Evolutionary conservation across 352 stramenopile species (phyloP).

Genomic region (Globisporangium splendens): DNA sequence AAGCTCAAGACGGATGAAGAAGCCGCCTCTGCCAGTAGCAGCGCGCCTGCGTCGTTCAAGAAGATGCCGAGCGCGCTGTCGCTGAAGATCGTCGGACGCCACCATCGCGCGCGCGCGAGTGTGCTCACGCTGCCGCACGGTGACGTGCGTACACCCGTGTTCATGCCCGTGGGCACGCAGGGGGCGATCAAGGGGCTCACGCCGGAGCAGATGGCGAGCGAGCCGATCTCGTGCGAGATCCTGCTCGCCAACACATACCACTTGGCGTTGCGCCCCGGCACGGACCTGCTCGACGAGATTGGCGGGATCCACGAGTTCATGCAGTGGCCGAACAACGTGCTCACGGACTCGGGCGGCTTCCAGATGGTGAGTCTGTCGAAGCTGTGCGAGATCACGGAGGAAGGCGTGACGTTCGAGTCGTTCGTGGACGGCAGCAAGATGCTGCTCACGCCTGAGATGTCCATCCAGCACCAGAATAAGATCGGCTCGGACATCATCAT

Average conservation of each 20-base stretch:
- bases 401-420: conserved; percentile 74
- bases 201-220: conserved; percentile 63
- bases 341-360: conserved; percentile 98
- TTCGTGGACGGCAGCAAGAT: conserved; percentile 90
- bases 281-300: conserved; percentile 74
- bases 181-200: conserved; percentile 94
- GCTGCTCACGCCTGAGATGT: conserved; percentile 92
- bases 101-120: conserved; percentile 61
- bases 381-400: conserved; percentile 91
- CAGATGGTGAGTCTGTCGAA: conserved; percentile 97
- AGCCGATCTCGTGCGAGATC: conserved; percentile 85
- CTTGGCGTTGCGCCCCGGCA: conserved; percentile 92
- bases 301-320: conserved; percentile 96
- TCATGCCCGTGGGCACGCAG: conserved; percentile 98
- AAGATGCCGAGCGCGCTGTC: conserved; percentile 50
- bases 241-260: conserved; percentile 98
- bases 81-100: conserved; percentile 39
- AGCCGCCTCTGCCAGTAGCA: neutral
- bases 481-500: conserved; percentile 99
- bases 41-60: conserved; percentile 8
- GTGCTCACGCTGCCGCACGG: conserved; percentile 85
- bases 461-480: conserved; percentile 92
- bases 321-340: conserved; percentile 90
- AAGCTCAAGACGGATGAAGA: conserved; percentile 15
- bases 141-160: conserved; percentile 89